phyloP scores from a whole-genome alignment of 2,329 filamentous ascomycete species.

The Cordyceps militaris region DNA sequence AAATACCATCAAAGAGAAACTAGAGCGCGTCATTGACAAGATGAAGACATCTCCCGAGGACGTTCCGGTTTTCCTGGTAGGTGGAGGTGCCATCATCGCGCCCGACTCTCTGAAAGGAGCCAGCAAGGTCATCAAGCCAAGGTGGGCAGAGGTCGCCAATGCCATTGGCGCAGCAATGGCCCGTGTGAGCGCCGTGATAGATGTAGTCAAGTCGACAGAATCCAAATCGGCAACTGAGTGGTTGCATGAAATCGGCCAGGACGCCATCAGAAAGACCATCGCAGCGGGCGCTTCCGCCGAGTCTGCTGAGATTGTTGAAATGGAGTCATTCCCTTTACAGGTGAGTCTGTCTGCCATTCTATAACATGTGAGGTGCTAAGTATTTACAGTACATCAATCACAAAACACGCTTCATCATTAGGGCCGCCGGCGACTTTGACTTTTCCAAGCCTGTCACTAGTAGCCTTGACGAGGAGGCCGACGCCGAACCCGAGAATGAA shows the following conservation, averaged over 20 bases:
- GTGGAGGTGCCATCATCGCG: conserved; percentile 54
- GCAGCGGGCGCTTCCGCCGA: conserved; percentile 37
- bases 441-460: conserved; percentile 20
- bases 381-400: conserved; percentile 38
- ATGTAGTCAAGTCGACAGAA: conserved; percentile 43
- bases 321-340: conserved; percentile 47
- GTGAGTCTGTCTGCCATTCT: conserved; percentile 21
- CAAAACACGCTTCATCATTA: conserved; percentile 50
- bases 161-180: conserved; percentile 59
- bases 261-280: conserved; percentile 38
- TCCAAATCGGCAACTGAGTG: conserved; percentile 30
- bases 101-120: conserved; percentile 49
- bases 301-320: conserved; percentile 42
- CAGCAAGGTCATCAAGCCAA: conserved; percentile 47
- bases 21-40: conserved; percentile 51
- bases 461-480: not conserved
- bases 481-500: conserved; percentile 17
- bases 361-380: not conserved
- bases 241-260: conserved; percentile 30
- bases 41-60: conserved; percentile 58
- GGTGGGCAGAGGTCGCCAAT: conserved; percentile 54
- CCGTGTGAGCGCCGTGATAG: conserved; percentile 47
- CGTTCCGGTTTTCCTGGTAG: conserved; percentile 53
- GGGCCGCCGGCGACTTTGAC: conserved; percentile 53
- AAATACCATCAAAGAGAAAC: conserved; percentile 38